phyloP scores from a whole-genome alignment of 345 rosid species.

The Mallotus nudiflorus region DNA sequence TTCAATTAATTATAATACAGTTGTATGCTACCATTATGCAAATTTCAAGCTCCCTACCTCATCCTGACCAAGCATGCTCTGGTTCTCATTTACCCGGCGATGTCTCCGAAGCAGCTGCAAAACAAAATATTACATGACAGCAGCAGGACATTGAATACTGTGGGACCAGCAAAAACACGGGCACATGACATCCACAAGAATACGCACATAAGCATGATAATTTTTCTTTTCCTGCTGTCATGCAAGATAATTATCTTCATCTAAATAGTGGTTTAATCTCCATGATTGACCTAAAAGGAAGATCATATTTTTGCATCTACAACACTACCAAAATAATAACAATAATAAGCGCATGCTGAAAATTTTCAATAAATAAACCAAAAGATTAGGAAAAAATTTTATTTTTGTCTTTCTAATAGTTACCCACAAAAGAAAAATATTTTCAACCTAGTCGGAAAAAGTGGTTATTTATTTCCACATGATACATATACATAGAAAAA shows the following conservation, averaged over 20 bases:
- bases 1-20: neutral
- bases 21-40: neutral
- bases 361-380: too few relatives aligned
- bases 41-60: conserved; percentile 42
- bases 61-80: conserved; percentile 48
- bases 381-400: too few relatives aligned
- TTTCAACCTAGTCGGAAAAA: too few relatives aligned
- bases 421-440: too few relatives aligned
- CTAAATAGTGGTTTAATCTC: neutral
- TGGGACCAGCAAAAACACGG: neutral
- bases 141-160: neutral
- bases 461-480: neutral
- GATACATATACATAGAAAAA: neutral
- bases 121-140: conserved; percentile 9
- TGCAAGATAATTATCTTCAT: neutral
- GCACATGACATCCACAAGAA: neutral
- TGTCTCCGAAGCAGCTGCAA: conserved; percentile 61
- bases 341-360: too few relatives aligned
- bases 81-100: conserved; percentile 60
- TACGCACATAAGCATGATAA: neutral
- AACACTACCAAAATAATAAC: too few relatives aligned
- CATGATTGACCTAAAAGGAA: too few relatives aligned
- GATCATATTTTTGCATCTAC: too few relatives aligned
- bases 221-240: neutral
- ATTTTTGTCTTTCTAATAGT: too few relatives aligned